Evolutionary conservation across 192 early-diverging fungal genomes (phyloP).

Genomic region (Radiomyces spectabilis): DNA sequence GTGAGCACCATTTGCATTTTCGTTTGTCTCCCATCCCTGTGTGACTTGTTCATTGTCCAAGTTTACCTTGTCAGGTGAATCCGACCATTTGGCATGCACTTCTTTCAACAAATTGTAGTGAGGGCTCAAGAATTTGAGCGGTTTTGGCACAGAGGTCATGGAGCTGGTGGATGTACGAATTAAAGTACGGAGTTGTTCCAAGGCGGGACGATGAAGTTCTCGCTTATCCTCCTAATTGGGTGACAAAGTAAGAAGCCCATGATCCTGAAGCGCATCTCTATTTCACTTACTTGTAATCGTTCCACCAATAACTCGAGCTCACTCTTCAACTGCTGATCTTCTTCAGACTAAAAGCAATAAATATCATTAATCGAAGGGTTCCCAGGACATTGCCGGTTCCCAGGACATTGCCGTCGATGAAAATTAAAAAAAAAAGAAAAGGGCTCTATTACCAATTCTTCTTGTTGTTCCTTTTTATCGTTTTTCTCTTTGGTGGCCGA

Average conservation of each 20-base stretch:
- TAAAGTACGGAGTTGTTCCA: conserved; percentile 80
- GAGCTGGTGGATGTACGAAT: conserved; percentile 95
- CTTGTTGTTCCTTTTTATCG: conserved; percentile 29
- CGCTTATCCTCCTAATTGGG: conserved; percentile 53
- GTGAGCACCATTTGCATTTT: too few relatives aligned
- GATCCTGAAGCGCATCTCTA: neutral
- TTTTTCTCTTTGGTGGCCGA: conserved; percentile 27
- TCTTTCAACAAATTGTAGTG: conserved; percentile 68
- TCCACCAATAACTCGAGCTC: conserved; percentile 95
- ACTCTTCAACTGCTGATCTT: conserved; percentile 87
- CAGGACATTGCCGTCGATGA: neutral
- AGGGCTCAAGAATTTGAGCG: conserved; percentile 90
- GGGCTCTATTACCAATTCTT: conserved; percentile 29
- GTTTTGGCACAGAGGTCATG: conserved; percentile 99
- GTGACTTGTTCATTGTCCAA: neutral
- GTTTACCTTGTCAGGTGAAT: conserved; percentile 65
- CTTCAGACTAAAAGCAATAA: conserved; percentile 71
- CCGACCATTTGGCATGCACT: conserved; percentile 69
- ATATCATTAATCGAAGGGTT: neutral
- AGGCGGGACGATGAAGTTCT: conserved; percentile 73
- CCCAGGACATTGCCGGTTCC: neutral
- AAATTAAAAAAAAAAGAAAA: too few relatives aligned
- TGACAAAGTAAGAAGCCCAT: neutral
- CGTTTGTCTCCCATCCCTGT: neutral
- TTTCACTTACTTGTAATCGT: conserved; percentile 65